A percentile compares a stretch with the other conserved stretches of the same genome.
Conservation (phyloP, 2,329 filamentous ascomycete genomes). For the Aphanocladium album region DNA sequence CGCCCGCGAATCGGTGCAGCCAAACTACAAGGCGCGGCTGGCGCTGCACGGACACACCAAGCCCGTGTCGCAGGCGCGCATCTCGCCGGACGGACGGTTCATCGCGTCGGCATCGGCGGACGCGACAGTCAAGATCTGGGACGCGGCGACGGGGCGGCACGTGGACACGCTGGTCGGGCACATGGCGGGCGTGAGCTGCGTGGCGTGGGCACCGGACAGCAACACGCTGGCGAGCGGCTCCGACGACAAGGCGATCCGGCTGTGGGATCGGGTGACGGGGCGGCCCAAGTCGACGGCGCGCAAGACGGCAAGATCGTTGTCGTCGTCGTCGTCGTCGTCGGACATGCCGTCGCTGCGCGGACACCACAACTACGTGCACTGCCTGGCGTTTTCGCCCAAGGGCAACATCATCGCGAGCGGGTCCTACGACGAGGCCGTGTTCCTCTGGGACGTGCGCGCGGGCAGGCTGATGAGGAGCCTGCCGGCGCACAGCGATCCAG, state of each 20-base stretch:
- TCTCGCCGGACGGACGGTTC: constrained; percentile 85
- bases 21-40: constrained; percentile 66
- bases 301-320: constrained; percentile 35
- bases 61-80: constrained; percentile 78
- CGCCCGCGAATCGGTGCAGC: constrained; percentile 42
- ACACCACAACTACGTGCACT: constrained; percentile 95
- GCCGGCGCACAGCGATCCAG: constrained; percentile 91
- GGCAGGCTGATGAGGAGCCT: constrained; percentile 83
- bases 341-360: constrained; percentile 62
- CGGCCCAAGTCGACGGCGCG: constrained; percentile 46
- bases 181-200: constrained; percentile 83
- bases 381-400: constrained; percentile 92
- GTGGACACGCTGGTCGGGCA: constrained; percentile 90
- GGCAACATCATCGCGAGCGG: constrained; percentile 95
- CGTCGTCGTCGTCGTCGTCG: constrained; percentile 39
- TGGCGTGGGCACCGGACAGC: constrained; percentile 92
- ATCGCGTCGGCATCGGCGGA: constrained; percentile 90
- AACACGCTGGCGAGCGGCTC: constrained; percentile 83
- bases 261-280: constrained; percentile 75
- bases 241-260: constrained; percentile 90
- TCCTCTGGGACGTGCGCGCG: constrained; percentile 90
- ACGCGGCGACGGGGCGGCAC: constrained; percentile 68
- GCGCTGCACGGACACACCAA: constrained; percentile 72
- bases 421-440: constrained; percentile 95
- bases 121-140: constrained; percentile 87